phyloP scores from a whole-genome alignment of 1,284 basidiomycete genomes.

The Ganoderma lingzhi region DNA sequence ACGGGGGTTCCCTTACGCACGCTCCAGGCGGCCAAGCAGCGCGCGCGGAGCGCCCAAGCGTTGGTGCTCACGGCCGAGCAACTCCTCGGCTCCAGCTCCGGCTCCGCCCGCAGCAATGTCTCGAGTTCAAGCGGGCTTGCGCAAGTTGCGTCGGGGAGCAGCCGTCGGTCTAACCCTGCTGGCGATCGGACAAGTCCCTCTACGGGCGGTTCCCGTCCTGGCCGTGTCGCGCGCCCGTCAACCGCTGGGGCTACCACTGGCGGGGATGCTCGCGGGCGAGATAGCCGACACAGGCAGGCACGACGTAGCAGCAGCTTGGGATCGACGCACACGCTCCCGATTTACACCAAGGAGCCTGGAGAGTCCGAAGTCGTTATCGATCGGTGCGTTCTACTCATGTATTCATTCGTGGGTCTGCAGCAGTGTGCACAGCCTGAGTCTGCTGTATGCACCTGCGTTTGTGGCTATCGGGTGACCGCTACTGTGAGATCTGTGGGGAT shows the following conservation, averaged over 20 bases:
- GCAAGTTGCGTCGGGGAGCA: constrained; percentile 2
- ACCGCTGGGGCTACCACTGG: constrained; percentile 14
- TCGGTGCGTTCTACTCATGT: constrained; percentile 47
- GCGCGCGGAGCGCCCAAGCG: constrained; percentile 23
- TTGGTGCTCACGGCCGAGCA: constrained; percentile 16
- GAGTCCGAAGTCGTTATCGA: constrained; percentile 77
- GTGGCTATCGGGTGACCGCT: neutral
- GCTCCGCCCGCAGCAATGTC: neutral
- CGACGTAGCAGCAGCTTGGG: constrained; percentile 55
- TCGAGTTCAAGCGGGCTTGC: constrained; percentile 6
- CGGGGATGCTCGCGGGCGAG: constrained; percentile 10
- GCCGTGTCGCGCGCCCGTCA: constrained; percentile 11
- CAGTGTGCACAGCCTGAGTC: neutral
- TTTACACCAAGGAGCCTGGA: constrained; percentile 78
- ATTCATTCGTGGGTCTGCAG: neutral
- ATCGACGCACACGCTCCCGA: constrained; percentile 71
- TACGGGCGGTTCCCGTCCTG: neutral
- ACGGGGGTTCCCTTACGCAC: constrained; percentile 31
- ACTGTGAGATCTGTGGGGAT: neutral
- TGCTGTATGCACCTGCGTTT: neutral
- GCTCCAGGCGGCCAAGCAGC: constrained; percentile 30
- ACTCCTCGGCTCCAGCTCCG: neutral
- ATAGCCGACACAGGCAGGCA: constrained; percentile 13
- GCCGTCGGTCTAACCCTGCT: constrained; percentile 10
- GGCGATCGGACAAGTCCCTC: neutral